Percentiles rank a stretch among this genome's conserved stretches.
phyloP scores from a whole-genome alignment of 257 asterid species.

The Nicotiana tomentosiformis region DNA sequence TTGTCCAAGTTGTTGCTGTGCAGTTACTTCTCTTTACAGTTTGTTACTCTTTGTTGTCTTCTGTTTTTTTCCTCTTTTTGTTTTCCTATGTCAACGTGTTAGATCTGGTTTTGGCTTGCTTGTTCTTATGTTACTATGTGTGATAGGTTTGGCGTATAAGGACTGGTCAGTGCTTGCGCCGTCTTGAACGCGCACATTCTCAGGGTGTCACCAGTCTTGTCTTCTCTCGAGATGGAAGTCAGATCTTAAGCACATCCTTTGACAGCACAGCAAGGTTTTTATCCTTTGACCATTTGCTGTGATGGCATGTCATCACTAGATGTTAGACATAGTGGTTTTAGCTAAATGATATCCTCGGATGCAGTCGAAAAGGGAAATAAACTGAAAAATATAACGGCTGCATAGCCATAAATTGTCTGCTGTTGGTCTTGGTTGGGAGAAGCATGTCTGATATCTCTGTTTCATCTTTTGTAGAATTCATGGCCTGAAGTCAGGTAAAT shows the following conservation, averaged over 20 bases:
- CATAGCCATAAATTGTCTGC: background rate
- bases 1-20: background rate
- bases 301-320: background rate
- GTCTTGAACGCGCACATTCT: slow-evolving; percentile 93
- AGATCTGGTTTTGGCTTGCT: background rate
- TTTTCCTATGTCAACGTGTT: background rate
- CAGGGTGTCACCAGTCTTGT: slow-evolving; percentile 90
- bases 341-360: background rate
- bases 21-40: no score
- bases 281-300: background rate
- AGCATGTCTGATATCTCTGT: slow-evolving; percentile 9
- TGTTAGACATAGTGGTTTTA: background rate
- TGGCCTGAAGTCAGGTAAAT: slow-evolving; percentile 88
- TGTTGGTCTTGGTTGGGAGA: background rate
- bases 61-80: background rate
- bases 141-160: slow-evolving; percentile 93
- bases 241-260: slow-evolving; percentile 84
- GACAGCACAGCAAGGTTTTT: slow-evolving; percentile 91
- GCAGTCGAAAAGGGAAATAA: no score
- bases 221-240: slow-evolving; percentile 95
- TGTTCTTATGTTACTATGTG: background rate
- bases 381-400: no score
- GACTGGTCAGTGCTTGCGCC: slow-evolving; percentile 95
- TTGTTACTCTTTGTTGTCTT: no score
- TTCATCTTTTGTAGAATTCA: slow-evolving; percentile 54